A percentile compares a stretch with the other conserved stretches of the same genome.
Conservation (phyloP, 75 land plant species). For the Pseudotsuga menziesii region DNA sequence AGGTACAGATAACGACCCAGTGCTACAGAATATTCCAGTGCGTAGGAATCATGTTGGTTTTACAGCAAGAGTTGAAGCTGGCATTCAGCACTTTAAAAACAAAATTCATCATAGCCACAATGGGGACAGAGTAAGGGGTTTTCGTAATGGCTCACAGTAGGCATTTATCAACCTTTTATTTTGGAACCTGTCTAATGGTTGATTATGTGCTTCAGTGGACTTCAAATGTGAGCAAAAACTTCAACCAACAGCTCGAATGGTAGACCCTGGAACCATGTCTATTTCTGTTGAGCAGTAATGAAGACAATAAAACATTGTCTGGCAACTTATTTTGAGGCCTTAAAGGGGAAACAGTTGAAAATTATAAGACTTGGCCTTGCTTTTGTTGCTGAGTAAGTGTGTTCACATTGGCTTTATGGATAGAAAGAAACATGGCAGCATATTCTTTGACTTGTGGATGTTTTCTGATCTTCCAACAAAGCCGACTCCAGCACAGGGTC, state of each 20-base stretch:
- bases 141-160: background rate
- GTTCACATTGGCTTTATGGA: background rate
- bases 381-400: background rate
- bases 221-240: background rate
- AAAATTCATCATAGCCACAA: slow-evolving; percentile 3
- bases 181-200: background rate
- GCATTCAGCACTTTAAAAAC: slow-evolving; percentile 4
- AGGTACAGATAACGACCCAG: slow-evolving; percentile 56
- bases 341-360: background rate
- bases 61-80: slow-evolving; percentile 32
- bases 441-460: background rate
- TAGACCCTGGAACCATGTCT: background rate
- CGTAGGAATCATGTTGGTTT: slow-evolving; percentile 32
- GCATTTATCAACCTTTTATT: background rate
- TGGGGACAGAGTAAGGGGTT: background rate
- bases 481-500: background rate
- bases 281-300: background rate
- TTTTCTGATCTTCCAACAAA: background rate
- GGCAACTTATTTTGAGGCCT: background rate
- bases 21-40: slow-evolving; percentile 37
- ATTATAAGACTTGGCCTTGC: background rate
- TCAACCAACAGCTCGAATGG: background rate
- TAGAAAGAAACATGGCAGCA: background rate
- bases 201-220: background rate
- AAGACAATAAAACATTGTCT: background rate